A percentile compares a stretch with the other conserved stretches of the same genome.
Conservation (phyloP, 2,329 filamentous ascomycete genomes). For the Geosmithia putterillii region DNA sequence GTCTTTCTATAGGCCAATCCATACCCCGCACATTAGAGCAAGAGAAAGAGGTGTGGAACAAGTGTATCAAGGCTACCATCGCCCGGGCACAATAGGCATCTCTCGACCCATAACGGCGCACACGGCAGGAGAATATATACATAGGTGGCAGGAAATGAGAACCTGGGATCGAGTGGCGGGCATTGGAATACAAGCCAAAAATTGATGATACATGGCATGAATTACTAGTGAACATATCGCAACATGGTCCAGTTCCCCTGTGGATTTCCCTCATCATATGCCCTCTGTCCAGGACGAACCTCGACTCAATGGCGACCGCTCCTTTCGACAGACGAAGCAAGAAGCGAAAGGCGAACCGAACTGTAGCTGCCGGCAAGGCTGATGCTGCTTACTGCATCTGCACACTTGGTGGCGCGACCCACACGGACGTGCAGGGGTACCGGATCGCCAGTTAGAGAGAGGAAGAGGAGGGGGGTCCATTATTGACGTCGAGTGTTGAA, state of each 20-base stretch:
- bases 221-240: no score
- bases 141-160: neutral
- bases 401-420: neutral
- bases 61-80: neutral
- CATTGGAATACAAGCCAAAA: neutral
- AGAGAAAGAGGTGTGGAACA: neutral
- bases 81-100: no score
- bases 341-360: neutral
- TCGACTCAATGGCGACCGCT: no score
- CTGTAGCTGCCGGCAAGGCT: neutral
- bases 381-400: neutral
- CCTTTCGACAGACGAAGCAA: no score
- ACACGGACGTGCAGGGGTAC: neutral
- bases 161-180: neutral
- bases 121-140: neutral
- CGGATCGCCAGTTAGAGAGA: neutral
- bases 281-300: no score
- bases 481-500: no score
- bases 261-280: no score
- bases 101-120: neutral
- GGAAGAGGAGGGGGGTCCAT: neutral
- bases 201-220: neutral
- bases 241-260: no score
- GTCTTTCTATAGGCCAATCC: no score
- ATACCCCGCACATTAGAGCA: neutral